Evolutionary conservation across 2,329 filamentous ascomycete genomes (phyloP), one percentile per base, ranked within the genome.

Genomic region (Xylaria multiplex): DNA sequence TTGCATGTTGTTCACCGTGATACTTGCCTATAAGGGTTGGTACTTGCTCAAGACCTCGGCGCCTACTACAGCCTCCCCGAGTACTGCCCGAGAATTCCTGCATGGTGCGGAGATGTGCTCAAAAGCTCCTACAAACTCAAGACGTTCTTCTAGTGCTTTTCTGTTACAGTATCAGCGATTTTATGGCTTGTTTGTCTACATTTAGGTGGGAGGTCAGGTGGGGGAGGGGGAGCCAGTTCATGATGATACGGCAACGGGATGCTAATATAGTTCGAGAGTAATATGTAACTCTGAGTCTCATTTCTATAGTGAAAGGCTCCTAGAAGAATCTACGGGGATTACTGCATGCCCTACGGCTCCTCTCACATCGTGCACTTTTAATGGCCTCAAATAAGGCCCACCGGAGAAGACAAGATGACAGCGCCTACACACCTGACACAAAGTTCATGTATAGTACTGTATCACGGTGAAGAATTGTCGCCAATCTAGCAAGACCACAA

Each of bases 21-120:
- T 62, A 65, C 58, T 62, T 62, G 49, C 58, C 58, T 59, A 62
- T 50, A 40, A 59, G 48, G 62, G 54, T 37, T 65, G 65, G 56
- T 37, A 24, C 37, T 40, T 59, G 30, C 30, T 55, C 32, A 63
- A 43, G 32, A 6, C 37, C 24, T 46, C 40, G 61, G 60, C 55
- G 46, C 50, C 50, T 56, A 66, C 45, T 56, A 45, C 45, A 66
- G 46, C 37, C 48, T 56, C 24, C 54, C 56, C 32, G 30, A 35
- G 40, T 37, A 57, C 48, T 56, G 19, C 54, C 56, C 32, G 30
- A 35, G 40, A 43, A 57, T 52, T 19, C 45, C 53, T 64, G 32
- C 45, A 57, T 54, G 7, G 30, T 56, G 65, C 56, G 56, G 60
- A 52, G 56, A 59, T 52, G 48, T 13, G 45, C 27, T 60, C 27